Percentiles rank a stretch among this genome's conserved stretches.
These are phyloP conservation scores for Aleurites moluccanus DNA, from an alignment of 441 rosid genomes.

Conservation along the genomic window DNA sequence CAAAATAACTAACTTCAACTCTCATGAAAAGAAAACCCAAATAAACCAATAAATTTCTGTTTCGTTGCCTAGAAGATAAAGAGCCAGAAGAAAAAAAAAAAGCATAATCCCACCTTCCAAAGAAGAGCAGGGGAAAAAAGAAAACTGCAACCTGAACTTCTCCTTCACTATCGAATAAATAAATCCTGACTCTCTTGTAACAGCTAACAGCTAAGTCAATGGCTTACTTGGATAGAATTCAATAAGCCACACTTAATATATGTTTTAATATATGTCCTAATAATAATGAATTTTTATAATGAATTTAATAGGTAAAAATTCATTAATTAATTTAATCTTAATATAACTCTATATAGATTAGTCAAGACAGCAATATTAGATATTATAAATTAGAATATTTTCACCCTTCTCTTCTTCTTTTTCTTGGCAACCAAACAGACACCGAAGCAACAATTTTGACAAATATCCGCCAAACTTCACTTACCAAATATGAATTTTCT, in stretches of 20 bases:
- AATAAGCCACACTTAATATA: constrained; percentile 22
- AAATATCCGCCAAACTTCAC: constrained; percentile 6
- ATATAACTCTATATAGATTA: no score
- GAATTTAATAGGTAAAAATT: no score
- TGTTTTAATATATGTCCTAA: no score
- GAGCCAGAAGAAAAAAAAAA: not conserved
- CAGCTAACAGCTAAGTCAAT: constrained; percentile 15
- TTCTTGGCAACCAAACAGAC: constrained; percentile 21
- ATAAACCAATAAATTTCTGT: constrained; percentile 2
- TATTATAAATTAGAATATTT: no score
- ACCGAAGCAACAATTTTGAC: constrained; percentile 13
- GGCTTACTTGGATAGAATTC: constrained; percentile 6
- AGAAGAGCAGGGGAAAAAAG: not conserved
- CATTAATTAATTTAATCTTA: no score
- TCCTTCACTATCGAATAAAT: constrained; percentile 4
- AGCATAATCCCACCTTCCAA: not conserved
- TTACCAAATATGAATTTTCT: not conserved
- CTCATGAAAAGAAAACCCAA: not conserved
- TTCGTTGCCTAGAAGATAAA: constrained; percentile 15
- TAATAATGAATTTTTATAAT: no score
- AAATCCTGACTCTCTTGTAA: not conserved
- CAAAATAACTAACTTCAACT: not conserved
- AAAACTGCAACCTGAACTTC: not conserved
- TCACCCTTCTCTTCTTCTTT: not conserved
- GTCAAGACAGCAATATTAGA: no score